Conservation (phyloP, 202 grass and related monocot genomes). For the Carex arenaria region DNA sequence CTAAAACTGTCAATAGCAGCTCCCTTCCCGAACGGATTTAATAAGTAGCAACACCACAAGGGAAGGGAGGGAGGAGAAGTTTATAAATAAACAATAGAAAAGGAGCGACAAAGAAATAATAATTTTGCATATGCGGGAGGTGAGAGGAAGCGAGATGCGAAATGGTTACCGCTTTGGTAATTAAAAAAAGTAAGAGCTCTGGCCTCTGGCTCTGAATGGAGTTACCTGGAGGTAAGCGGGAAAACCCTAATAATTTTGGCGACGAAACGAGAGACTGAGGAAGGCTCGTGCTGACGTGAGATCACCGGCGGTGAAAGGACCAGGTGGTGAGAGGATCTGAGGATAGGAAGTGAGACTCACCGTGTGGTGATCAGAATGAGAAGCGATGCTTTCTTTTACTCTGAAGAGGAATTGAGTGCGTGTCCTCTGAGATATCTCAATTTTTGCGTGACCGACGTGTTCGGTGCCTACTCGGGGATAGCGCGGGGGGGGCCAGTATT, state of each 20-base stretch:
- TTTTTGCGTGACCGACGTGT: too few relatives aligned
- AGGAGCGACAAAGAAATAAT: background rate
- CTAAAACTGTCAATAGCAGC: background rate
- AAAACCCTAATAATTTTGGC: background rate
- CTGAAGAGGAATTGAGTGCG: too few relatives aligned
- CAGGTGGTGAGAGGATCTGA: conserved; percentile 9
- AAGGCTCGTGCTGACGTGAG: background rate
- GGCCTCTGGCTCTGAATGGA: background rate
- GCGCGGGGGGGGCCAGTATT: too few relatives aligned
- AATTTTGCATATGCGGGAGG: background rate
- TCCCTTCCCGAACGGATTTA: background rate
- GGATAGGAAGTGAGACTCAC: conserved; percentile 8
- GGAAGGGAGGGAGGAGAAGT: background rate
- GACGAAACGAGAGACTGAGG: background rate
- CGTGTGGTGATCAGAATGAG: conserved; percentile 26
- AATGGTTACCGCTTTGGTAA: conserved; percentile 14
- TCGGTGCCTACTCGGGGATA: too few relatives aligned
- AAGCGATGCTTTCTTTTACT: background rate
- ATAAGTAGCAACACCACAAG: background rate
- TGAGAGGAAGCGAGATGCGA: background rate
- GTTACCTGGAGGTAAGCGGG: conserved; percentile 8
- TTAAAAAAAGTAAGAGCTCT: background rate
- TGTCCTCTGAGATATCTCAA: too few relatives aligned
- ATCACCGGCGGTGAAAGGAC: conserved; percentile 14
- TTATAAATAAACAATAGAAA: background rate